Evolutionary conservation across 2,329 filamentous ascomycete genomes (phyloP).

Genomic region (Fonsecaea erecta): DNA sequence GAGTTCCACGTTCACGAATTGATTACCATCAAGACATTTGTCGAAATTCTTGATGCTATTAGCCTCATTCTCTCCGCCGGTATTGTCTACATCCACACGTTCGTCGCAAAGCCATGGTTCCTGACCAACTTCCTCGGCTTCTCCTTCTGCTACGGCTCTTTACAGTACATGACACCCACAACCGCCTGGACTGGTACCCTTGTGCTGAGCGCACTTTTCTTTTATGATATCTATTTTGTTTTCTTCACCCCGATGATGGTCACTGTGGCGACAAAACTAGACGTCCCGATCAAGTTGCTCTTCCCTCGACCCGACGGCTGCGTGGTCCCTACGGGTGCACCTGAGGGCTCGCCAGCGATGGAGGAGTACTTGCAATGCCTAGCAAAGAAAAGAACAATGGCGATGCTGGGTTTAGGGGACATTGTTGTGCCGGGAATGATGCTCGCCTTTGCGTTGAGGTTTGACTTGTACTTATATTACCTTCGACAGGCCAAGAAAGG

Average conservation of each 20-base stretch:
- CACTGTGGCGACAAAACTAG: slow-evolving; percentile 78
- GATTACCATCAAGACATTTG: slow-evolving; percentile 46
- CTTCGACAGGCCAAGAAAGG: slow-evolving; percentile 59
- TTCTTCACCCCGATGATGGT: slow-evolving; percentile 61
- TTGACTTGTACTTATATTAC: slow-evolving; percentile 87
- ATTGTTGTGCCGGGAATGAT: slow-evolving; percentile 91
- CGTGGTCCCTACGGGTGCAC: slow-evolving; percentile 46
- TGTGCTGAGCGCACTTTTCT: slow-evolving; percentile 78
- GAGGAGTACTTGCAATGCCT: slow-evolving; percentile 36
- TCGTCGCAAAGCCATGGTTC: slow-evolving; percentile 66
- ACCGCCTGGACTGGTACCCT: slow-evolving; percentile 81
- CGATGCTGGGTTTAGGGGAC: slow-evolving; percentile 93
- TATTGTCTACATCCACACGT: slow-evolving; percentile 67
- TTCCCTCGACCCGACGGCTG: slow-evolving; percentile 66
- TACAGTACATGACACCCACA: slow-evolving; percentile 85
- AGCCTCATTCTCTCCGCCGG: slow-evolving; percentile 62
- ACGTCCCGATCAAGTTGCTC: slow-evolving; percentile 90
- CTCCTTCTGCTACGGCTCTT: slow-evolving; percentile 80
- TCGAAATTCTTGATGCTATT: slow-evolving; percentile 55
- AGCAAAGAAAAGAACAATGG: slow-evolving; percentile 47
- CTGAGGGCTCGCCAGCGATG: slow-evolving; percentile 40
- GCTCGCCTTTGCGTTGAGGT: slow-evolving; percentile 84
- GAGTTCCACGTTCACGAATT: slow-evolving; percentile 60
- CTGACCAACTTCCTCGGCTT: slow-evolving; percentile 87
- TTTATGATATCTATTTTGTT: slow-evolving; percentile 84